Evolutionary conservation across 2,329 filamentous ascomycete species (phyloP).

Genomic region (Penicillium sclerotigenum): DNA sequence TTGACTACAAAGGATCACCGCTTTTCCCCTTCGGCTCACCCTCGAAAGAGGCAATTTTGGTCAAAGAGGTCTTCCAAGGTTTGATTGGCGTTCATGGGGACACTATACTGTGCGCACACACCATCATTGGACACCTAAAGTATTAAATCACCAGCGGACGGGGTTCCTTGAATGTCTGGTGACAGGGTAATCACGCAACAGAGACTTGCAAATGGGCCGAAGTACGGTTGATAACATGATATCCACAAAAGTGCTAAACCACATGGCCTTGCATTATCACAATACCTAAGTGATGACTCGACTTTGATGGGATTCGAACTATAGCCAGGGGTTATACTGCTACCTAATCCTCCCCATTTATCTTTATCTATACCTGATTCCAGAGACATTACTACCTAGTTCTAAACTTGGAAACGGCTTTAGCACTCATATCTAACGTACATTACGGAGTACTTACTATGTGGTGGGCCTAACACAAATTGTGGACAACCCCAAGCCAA

Average conservation of each 20-base stretch:
- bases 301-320: background rate
- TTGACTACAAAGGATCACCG: background rate
- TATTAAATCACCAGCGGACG: background rate
- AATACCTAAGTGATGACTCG: background rate
- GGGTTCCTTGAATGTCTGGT: background rate
- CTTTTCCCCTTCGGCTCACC: background rate
- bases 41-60: background rate
- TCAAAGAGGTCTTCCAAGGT: background rate
- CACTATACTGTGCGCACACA: background rate
- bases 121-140: background rate
- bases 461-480: background rate
- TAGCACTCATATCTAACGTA: background rate
- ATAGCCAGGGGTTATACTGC: background rate
- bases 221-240: background rate
- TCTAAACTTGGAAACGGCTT: background rate
- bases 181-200: constrained; percentile 1
- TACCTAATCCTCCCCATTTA: background rate
- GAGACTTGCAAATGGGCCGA: background rate
- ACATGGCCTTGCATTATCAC: background rate
- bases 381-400: background rate
- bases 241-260: background rate
- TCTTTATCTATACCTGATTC: background rate
- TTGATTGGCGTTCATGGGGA: background rate
- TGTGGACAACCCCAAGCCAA: background rate
- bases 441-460: background rate